A percentile compares a stretch with the other conserved stretches of the same genome.
Evolutionary conservation across 139 green algal species (phyloP).

Genomic region (Eudorina sp.): DNA sequence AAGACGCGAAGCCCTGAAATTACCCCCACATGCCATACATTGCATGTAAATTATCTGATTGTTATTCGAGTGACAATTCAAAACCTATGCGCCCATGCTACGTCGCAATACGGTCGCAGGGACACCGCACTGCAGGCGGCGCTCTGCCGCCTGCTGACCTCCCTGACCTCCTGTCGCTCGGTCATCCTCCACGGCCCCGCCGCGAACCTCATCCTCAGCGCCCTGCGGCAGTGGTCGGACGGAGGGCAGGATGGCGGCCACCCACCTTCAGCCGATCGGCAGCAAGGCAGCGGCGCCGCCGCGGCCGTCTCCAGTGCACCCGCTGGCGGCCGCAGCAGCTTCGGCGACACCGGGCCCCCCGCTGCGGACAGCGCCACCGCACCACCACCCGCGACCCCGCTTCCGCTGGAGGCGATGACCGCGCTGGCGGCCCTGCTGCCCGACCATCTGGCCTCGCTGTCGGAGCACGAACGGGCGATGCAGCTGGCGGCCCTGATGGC

Average conservation of each 20-base stretch:
- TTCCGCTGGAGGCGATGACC: constrained; percentile 50
- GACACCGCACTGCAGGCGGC: background rate
- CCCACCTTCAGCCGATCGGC: background rate
- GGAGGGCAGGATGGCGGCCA: background rate
- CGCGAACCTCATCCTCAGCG: constrained; percentile 46
- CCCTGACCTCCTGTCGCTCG: background rate
- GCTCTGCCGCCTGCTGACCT: constrained; percentile 49
- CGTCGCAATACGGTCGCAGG: no score
- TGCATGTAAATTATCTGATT: no score
- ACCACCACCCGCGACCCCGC: background rate
- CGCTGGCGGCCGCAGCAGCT: background rate
- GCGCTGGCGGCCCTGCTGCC: constrained; percentile 48
- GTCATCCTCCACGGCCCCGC: constrained; percentile 21
- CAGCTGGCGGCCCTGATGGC: constrained; percentile 46
- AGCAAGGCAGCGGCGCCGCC: background rate
- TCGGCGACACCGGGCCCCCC: background rate
- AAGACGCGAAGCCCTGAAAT: no score
- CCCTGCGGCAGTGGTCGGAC: constrained; percentile 45
- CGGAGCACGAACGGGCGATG: constrained; percentile 41
- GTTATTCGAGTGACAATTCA: no score
- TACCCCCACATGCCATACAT: no score
- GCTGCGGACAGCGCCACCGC: background rate
- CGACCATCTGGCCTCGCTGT: constrained; percentile 38
- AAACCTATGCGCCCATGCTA: no score
- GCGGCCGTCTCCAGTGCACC: background rate